A percentile compares a stretch with the other conserved stretches of the same genome.
Conservation (phyloP, 2,329 filamentous ascomycete species). For the Malbranchea cinnamomea region DNA sequence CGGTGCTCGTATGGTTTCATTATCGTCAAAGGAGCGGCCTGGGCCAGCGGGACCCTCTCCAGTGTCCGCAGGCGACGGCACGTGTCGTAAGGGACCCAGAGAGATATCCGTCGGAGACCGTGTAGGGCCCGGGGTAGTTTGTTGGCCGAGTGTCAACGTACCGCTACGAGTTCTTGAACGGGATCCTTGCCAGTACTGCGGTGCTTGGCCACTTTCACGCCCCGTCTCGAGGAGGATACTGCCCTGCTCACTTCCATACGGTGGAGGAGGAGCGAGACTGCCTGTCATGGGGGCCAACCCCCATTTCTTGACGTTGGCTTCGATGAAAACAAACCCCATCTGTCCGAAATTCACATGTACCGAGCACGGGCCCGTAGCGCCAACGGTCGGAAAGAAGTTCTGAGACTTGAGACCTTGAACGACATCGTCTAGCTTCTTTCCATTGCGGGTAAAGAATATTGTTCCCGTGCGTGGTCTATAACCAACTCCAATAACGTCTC, state of each 20-base stretch:
- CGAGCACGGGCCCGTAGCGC: constrained; percentile 80
- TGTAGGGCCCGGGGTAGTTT: constrained; percentile 75
- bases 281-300: constrained; percentile 91
- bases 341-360: constrained; percentile 97
- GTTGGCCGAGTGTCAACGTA: constrained; percentile 56
- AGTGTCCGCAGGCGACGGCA: constrained; percentile 50
- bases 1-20: constrained; percentile 8
- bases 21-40: constrained; percentile 10
- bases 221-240: constrained; percentile 89
- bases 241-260: constrained; percentile 92
- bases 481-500: constrained; percentile 88
- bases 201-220: constrained; percentile 30
- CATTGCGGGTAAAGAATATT: constrained; percentile 96
- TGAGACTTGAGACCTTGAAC: constrained; percentile 83
- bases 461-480: constrained; percentile 89
- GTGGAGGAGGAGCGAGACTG: constrained; percentile 83
- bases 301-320: constrained; percentile 99
- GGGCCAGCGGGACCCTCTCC: constrained; percentile 53
- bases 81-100: constrained; percentile 66
- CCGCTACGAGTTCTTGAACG: constrained; percentile 65
- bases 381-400: constrained; percentile 96
- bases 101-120: constrained; percentile 93
- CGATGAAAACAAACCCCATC: constrained; percentile 95
- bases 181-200: constrained; percentile 18
- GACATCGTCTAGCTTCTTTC: constrained; percentile 91